phyloP scores from a whole-genome alignment of 116 monocot genomes.

The Dioscorea cayenensis region DNA sequence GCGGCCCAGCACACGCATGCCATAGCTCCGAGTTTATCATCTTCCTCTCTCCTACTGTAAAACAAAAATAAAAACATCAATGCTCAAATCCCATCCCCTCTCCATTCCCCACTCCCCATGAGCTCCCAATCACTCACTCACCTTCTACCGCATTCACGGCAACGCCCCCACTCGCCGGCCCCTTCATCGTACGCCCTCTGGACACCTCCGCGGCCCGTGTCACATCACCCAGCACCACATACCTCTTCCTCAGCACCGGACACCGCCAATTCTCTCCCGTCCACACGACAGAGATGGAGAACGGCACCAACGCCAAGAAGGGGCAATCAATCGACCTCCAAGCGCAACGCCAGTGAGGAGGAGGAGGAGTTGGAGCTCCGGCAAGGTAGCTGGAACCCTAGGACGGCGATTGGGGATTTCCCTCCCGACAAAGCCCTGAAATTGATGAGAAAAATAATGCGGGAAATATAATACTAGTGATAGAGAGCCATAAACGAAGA shows the following conservation, averaged over 20 bases:
- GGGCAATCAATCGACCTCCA: background rate
- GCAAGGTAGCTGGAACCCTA: background rate
- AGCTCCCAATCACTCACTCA: background rate
- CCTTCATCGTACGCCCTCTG: background rate
- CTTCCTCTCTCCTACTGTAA: constrained; percentile 20
- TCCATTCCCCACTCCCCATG: background rate
- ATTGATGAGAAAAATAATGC: background rate
- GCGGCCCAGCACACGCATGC: constrained; percentile 51
- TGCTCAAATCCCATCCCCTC: background rate
- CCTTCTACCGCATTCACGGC: constrained; percentile 4
- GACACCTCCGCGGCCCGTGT: background rate
- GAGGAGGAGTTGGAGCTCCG: background rate
- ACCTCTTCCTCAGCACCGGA: background rate
- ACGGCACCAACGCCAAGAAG: background rate
- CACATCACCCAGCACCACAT: background rate
- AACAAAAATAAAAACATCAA: background rate
- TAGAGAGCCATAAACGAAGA: background rate
- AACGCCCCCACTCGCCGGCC: background rate
- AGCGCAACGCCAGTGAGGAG: background rate
- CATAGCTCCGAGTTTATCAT: constrained; percentile 40
- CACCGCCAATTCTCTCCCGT: background rate
- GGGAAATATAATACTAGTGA: background rate
- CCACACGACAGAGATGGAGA: too few relatives aligned
- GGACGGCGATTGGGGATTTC: too few relatives aligned
- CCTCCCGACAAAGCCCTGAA: background rate